Evolutionary conservation across 163 green algal species (phyloP).

Genomic region (Scenedesmus sp.): DNA sequence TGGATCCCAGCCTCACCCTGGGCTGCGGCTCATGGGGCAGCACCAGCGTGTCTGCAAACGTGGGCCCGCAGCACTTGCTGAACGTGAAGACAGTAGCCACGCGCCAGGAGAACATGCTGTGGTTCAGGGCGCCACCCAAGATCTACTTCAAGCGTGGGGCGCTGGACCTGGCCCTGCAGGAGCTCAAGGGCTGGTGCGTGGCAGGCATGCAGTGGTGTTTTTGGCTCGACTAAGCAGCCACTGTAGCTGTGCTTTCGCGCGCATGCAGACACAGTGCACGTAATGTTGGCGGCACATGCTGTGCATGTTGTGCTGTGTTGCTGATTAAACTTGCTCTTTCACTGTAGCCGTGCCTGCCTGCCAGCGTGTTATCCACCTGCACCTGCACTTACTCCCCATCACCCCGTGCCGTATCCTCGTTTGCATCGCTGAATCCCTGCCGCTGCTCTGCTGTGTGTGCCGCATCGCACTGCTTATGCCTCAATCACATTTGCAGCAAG

Average conservation of each 20-base stretch:
- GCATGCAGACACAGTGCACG: not conserved
- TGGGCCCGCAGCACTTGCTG: constrained; percentile 76
- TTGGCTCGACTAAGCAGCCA: not conserved
- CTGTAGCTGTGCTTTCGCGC: not conserved
- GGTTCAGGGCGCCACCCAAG: constrained; percentile 78
- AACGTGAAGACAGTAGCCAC: constrained; percentile 75
- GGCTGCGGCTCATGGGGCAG: constrained; percentile 75
- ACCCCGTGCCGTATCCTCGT: too few species aligned
- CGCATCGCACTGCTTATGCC: too few species aligned
- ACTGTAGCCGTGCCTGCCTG: not conserved
- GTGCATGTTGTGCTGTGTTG: not conserved
- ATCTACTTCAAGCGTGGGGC: constrained; percentile 62
- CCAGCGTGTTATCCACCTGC: not conserved
- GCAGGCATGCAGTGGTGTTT: not conserved
- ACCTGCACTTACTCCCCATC: not conserved
- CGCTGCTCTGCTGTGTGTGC: not conserved
- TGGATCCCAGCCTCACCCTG: constrained; percentile 79
- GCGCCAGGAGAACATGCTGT: constrained; percentile 83
- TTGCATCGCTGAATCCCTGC: too few species aligned
- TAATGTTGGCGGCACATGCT: not conserved
- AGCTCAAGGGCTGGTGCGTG: constrained; percentile 57
- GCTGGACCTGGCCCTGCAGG: constrained; percentile 68
- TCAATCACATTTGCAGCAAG: constrained; percentile 48
- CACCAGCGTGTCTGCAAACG: constrained; percentile 75
- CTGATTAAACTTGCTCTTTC: not conserved